Conservation (phyloP, 257 asterid species). For the Knoxia roxburghii region DNA sequence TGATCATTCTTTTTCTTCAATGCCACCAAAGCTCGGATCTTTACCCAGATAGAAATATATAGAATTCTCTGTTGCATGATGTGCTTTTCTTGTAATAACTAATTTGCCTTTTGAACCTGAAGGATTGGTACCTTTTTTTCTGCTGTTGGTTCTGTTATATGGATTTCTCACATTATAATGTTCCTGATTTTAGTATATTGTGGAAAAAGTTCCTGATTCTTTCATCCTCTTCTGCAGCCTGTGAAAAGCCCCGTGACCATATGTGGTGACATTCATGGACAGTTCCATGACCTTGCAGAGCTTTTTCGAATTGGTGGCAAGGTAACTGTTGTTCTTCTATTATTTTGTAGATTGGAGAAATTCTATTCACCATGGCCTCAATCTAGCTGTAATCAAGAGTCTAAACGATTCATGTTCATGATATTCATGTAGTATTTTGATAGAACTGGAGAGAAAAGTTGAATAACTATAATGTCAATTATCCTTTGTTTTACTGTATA, state of each 20-base stretch:
- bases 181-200: background rate
- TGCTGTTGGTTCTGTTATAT: background rate
- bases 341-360: background rate
- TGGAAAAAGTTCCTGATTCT: background rate
- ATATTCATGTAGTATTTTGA: background rate
- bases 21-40: too few species aligned
- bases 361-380: background rate
- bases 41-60: too few species aligned
- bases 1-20: too few species aligned
- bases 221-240: conserved; percentile 47
- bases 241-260: conserved; percentile 88
- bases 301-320: conserved; percentile 83
- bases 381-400: background rate
- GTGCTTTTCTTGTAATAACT: background rate
- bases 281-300: conserved; percentile 86
- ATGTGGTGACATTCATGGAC: conserved; percentile 90
- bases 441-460: background rate
- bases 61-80: background rate
- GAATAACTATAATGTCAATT: background rate
- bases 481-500: too few species aligned
- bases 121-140: background rate
- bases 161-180: too few species aligned
- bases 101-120: conserved; percentile 3
- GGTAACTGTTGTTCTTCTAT: conserved; percentile 27
- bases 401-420: background rate